Base-by-base conservation (phyloP, 352 stramenopile genomes). In the Phytophthora sp. region DNA sequence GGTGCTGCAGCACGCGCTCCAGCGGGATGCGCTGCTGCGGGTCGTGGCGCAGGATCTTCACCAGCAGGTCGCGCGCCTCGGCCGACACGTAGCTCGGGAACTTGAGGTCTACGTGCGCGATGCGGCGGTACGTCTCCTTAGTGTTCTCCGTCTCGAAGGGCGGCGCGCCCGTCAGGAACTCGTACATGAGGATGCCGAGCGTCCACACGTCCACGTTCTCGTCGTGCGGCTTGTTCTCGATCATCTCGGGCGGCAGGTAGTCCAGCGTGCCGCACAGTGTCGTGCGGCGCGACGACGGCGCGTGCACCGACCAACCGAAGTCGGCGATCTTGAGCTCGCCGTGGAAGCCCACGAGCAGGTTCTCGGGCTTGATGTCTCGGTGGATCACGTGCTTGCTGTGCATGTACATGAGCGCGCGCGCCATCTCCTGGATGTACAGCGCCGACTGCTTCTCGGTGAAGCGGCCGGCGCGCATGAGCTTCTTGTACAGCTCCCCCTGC, bases 341-440 rank as follows among this genome's bases (percentile, higher is more conserved):
- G 23, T 73, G 70, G 37, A 98, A 91, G 9, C 97, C 97, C 6
- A 99, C 66, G 13, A 99, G 77, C 39, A 99, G 79, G 73, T 99
- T 99, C 76, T 99, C 98, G 0, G 97, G 97, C 80, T 99, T 99
- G 74, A 99, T 99, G 67, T 99, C 98, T 41, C 98, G 86, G 69
- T 99, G 98, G 72, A 99, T 99, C 12, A 99, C 96, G 74, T 99
- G 97, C 71, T 99, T 99, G 49, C 77, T 88, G 84, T 99, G 98
- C 85, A 98, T 99, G 77, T 99, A 99, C 12, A 92, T 71, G 15
- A 99, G 81, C 12, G 97, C 97, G 48, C 82, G 78, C 13, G 95
- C 84, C 43, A 99, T 87, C 53, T 99, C 93, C 18, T 92, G 77
- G 13, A 99, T 97, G 79, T 99, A 99, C 53, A 87, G 62, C 12